phyloP scores from a whole-genome alignment of 75 land plant genomes.

The Cunninghamia lanceolata region DNA sequence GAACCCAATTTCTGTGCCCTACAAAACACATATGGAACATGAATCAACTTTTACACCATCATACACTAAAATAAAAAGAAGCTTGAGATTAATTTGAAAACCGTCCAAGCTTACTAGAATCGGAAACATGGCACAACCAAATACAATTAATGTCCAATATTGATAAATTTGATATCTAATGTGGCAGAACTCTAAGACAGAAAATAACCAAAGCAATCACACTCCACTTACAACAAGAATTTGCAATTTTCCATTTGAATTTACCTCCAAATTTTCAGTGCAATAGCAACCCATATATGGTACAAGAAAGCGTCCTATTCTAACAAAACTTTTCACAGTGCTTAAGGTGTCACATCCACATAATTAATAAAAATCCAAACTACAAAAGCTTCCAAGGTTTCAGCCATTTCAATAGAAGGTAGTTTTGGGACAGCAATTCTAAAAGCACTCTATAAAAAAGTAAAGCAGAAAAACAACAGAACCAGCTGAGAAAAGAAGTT shows the following conservation, averaged over 20 bases:
- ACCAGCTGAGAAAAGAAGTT: neutral
- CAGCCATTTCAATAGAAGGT: neutral
- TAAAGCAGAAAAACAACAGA: neutral
- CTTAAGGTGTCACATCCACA: neutral
- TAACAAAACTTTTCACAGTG: neutral
- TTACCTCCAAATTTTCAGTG: neutral
- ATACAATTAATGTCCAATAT: neutral
- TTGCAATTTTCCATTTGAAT: neutral
- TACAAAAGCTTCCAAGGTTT: neutral
- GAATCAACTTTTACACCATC: neutral
- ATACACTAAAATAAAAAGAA: neutral
- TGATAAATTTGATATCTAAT: neutral
- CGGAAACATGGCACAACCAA: neutral
- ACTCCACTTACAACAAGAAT: neutral
- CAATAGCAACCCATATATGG: neutral
- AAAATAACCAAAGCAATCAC: neutral
- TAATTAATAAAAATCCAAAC: neutral
- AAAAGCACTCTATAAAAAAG: neutral
- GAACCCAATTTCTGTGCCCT: conserved; percentile 99
- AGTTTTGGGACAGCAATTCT: too few relatives aligned
- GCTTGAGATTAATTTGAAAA: neutral
- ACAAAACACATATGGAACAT: conserved; percentile 2
- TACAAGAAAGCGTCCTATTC: neutral
- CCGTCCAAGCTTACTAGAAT: neutral
- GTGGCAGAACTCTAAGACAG: neutral